These are phyloP conservation scores for Gossypium rotundifolium DNA, from an alignment of 345 rosid species.

Conservation along the genomic window DNA sequence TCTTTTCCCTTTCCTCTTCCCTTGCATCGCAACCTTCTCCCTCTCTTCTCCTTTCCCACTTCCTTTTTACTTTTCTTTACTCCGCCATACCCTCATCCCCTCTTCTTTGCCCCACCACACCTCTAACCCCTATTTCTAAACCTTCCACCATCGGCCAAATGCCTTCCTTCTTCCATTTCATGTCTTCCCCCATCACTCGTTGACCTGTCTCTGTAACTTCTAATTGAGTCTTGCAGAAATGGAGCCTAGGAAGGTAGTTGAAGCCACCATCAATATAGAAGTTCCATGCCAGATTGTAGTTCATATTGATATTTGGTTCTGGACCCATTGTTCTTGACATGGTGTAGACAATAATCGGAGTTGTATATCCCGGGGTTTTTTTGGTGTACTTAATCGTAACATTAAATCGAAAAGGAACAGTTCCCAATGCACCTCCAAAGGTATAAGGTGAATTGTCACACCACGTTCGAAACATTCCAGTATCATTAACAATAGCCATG, in stretches of 20 bases:
- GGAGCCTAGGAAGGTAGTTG: constrained; percentile 31
- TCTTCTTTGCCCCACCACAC: no score
- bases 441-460: constrained; percentile 8
- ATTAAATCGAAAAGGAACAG: rapidly evolving
- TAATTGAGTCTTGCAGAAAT: constrained; percentile 32
- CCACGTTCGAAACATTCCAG: constrained; percentile 33
- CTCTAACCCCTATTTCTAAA: rapidly evolving
- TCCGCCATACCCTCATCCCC: no score
- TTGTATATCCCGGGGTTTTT: constrained; percentile 9
- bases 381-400: not conserved
- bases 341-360: constrained; percentile 22
- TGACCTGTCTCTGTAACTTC: not conserved
- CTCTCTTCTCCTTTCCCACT: no score
- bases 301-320: constrained; percentile 16
- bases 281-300: no score
- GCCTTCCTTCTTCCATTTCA: no score
- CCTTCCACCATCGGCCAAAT: no score
- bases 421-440: not conserved
- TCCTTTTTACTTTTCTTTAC: no score
- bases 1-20: no score
- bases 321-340: constrained; percentile 31
- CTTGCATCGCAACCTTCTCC: no score
- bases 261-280: constrained; percentile 29
- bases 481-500: constrained; percentile 1
- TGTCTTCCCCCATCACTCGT: not conserved